Evolutionary conservation across 805 yeast genomes (phyloP).

Genomic region (Saccharomyces kudriavzevii): DNA sequence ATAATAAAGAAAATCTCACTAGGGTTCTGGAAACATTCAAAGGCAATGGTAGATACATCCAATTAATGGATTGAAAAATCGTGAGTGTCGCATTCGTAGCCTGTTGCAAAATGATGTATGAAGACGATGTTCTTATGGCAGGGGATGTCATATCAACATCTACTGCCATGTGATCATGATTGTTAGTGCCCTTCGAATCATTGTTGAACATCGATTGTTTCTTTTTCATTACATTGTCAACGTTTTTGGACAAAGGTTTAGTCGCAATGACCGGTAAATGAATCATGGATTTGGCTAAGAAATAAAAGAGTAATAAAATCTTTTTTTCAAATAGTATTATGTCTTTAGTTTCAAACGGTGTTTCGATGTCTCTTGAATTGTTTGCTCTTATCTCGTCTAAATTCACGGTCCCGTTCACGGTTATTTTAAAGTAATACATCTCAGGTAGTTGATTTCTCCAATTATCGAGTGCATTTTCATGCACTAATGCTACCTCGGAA

Average conservation of each 20-base stretch:
- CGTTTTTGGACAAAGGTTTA: constrained; percentile 27
- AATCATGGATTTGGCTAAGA: constrained; percentile 53
- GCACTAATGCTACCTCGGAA: constrained; percentile 27
- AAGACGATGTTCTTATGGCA: constrained; percentile 38
- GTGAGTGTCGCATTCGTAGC: constrained; percentile 54
- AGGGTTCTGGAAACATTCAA: constrained; percentile 53
- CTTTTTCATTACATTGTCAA: constrained; percentile 15
- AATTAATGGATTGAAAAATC: constrained; percentile 38
- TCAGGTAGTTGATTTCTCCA: constrained; percentile 71
- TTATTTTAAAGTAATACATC: constrained; percentile 54
- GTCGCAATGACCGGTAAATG: constrained; percentile 55
- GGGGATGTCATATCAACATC: neutral
- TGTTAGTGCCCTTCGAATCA: constrained; percentile 1
- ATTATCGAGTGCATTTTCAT: constrained; percentile 64
- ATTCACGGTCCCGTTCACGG: constrained; percentile 41
- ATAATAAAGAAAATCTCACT: constrained; percentile 54
- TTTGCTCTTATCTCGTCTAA: constrained; percentile 13
- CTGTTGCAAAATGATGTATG: constrained; percentile 62
- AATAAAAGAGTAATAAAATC: constrained; percentile 49
- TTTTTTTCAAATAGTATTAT: constrained; percentile 36
- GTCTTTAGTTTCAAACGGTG: constrained; percentile 11
- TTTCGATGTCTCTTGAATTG: neutral
- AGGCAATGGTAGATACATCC: constrained; percentile 51
- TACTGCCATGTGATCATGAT: constrained; percentile 8
- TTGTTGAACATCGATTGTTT: neutral